phyloP scores from a whole-genome alignment of 768 basidiomycete species.

The Tricholoma flavovirens region DNA sequence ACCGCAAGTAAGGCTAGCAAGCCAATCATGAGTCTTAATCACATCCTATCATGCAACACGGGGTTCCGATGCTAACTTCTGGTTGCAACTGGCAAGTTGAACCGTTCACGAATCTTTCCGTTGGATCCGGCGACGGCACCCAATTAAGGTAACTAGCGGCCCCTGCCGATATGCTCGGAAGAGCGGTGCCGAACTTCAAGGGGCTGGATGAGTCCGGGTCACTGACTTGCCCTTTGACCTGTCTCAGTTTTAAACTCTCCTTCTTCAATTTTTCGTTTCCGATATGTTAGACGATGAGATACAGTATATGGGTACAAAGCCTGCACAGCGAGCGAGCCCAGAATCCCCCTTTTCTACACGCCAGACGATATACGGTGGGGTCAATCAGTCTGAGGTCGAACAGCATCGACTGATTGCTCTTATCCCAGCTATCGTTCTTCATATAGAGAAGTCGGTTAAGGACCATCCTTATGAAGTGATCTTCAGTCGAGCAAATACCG shows the following conservation, averaged over 20 bases:
- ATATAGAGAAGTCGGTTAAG: constrained; percentile 47
- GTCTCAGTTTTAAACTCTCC: constrained; percentile 3
- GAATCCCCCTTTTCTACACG: constrained; percentile 23
- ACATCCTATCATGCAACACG: not conserved
- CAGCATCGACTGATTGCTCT: constrained; percentile 13
- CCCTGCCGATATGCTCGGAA: not conserved
- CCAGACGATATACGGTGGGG: constrained; percentile 37
- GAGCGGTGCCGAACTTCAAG: not conserved
- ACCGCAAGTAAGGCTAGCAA: no score
- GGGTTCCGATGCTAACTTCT: not conserved
- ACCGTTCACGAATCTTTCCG: not conserved
- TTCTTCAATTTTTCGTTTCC: not conserved
- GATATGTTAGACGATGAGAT: constrained; percentile 53
- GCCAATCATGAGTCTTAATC: not conserved
- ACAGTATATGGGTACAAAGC: constrained; percentile 47
- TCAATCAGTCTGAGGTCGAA: constrained; percentile 14
- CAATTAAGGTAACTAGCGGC: not conserved
- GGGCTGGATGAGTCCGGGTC: constrained; percentile 3
- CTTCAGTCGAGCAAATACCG: constrained; percentile 46
- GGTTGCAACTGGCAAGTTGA: no score
- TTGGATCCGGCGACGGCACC: not conserved
- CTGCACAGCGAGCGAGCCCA: constrained; percentile 19
- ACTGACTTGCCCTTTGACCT: constrained; percentile 5
- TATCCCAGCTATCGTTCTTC: constrained; percentile 49
- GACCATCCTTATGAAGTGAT: constrained; percentile 40